A percentile compares a stretch with the other conserved stretches of the same genome.
Conservation (phyloP, 1,139 yeast genomes). For the Geotrichum aggregatum region DNA sequence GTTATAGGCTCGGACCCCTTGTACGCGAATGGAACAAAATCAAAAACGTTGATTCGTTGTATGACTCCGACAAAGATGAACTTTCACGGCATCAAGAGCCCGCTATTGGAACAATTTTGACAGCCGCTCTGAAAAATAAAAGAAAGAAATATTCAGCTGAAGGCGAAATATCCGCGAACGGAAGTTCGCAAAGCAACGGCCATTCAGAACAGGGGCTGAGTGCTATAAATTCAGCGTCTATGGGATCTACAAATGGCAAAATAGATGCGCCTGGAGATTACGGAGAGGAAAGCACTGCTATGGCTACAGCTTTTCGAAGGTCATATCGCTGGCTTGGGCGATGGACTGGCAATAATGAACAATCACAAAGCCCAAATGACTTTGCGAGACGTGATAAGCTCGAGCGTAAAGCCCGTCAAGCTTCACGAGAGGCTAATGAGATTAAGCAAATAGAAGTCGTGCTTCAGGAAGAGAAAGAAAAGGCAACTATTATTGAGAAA, state of each 20-base stretch:
- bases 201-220: constrained; percentile 1
- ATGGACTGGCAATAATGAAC: constrained; percentile 21
- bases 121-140: not conserved
- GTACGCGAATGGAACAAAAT: constrained; percentile 33
- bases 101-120: not conserved
- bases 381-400: constrained; percentile 5
- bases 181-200: not conserved
- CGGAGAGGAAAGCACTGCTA: constrained; percentile 31
- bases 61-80: constrained; percentile 35
- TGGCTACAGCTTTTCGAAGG: constrained; percentile 28
- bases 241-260: not conserved
- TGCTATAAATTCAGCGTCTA: not conserved
- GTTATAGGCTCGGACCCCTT: constrained; percentile 30
- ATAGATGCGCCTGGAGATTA: constrained; percentile 24
- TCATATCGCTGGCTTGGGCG: constrained; percentile 29
- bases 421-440: constrained; percentile 11
- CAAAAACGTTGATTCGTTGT: constrained; percentile 35
- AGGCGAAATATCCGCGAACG: not conserved
- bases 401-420: constrained; percentile 24
- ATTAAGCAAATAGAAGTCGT: constrained; percentile 4
- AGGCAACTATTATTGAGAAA: not conserved
- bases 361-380: not conserved
- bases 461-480: constrained; percentile 14
- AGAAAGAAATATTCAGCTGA: constrained; percentile 1
- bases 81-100: constrained; percentile 7